Evolutionary conservation across 352 stramenopile species (phyloP), one percentile per base, ranked within the genome.

Genomic region (Thalassiosira pacifica): DNA sequence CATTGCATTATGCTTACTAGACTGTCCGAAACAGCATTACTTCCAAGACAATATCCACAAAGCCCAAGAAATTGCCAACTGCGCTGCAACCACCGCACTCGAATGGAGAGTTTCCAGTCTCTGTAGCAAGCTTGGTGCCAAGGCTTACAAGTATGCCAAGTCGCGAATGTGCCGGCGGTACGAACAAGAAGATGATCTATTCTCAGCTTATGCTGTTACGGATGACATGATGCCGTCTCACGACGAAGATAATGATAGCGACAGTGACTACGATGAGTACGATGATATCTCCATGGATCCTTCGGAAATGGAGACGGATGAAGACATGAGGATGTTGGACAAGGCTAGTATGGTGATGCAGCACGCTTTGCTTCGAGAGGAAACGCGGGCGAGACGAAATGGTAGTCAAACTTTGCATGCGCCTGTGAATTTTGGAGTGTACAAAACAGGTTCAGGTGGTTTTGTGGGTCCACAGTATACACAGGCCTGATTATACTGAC

Each of bases 61-160:
- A 24, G 68, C 69, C 6, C 8, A 64, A 22, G 18, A 32, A 42
- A 82, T 76, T 16, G 6, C 52, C 16, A 55, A 68, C 9, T 69
- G 61, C 61, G 70, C 79, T 27, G 53, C 79, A 24, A 86, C 71
- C 8, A 78, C 79, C 4, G 79, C 79, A 32, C 68, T 86, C 13
- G 71, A 86, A 68, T 72, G 71, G 71, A 76, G 73, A 73, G 79
- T 86, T 0, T 74, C 27, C 1, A 66, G 31, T 31, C 53, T 86
- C 0, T 81, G 79, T 53, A 63, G 70, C 16, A 27, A 57, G 31
- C 22, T 86, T 27, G 79, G 79, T 6, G 79, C 71, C 11, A 81
- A 76, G 40, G 69, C 79, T 19, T 86, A 86, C 71, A 86, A 82
- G 55, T 86, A 86, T 73, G 64, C 71, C 13, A 86, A 86, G 37